Conservation (phyloP, 495 filamentous ascomycete species). For the Lasiosphaeria miniovina region DNA sequence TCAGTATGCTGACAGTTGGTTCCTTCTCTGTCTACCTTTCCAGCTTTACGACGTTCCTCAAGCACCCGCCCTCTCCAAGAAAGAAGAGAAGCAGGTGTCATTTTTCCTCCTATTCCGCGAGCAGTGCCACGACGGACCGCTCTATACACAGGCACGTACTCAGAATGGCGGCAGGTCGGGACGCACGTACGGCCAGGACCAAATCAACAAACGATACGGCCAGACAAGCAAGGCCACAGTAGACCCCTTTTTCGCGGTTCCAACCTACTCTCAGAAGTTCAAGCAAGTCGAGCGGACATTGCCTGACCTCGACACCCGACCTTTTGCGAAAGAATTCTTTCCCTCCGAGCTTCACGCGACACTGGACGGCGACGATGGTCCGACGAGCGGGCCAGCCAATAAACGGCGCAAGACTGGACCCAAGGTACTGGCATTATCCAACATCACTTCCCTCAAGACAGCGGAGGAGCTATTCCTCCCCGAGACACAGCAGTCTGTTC, state of each 20-base stretch:
- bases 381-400: conserved; percentile 8
- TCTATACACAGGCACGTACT: conserved; percentile 46
- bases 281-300: conserved; percentile 40
- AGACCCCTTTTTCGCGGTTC: conserved; percentile 51
- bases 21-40: not conserved
- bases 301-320: conserved; percentile 43
- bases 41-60: conserved; percentile 43
- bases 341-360: conserved; percentile 51
- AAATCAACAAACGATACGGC: conserved; percentile 50
- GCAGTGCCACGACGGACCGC: conserved; percentile 45
- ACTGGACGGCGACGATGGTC: conserved; percentile 43
- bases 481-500: conserved; percentile 5
- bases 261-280: conserved; percentile 49
- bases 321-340: conserved; percentile 48
- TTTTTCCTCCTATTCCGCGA: conserved; percentile 47
- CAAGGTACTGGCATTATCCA: conserved; percentile 32
- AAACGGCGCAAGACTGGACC: conserved; percentile 29
- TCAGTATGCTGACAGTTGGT: not conserved
- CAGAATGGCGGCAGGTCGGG: conserved; percentile 16
- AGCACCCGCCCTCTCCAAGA: conserved; percentile 34
- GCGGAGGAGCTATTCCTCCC: conserved; percentile 33
- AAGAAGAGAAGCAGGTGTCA: conserved; percentile 43
- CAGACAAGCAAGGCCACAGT: conserved; percentile 44
- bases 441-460: conserved; percentile 29
- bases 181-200: conserved; percentile 45